phyloP scores from a whole-genome alignment of 495 filamentous ascomycete species.

The Penicillium antarcticum region DNA sequence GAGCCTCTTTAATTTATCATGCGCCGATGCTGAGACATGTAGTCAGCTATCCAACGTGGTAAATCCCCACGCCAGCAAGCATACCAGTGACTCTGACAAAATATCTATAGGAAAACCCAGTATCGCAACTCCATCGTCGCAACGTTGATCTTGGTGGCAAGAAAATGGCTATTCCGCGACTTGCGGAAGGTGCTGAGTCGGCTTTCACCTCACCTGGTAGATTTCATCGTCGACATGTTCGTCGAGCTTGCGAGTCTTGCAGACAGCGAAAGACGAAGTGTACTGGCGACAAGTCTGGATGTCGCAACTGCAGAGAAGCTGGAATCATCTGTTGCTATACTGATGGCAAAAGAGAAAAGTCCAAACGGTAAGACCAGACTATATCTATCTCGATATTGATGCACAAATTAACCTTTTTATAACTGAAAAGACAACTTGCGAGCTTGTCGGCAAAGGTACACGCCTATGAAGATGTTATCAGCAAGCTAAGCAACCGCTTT shows the following conservation, averaged over 20 bases:
- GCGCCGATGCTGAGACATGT: slow-evolving; percentile 28
- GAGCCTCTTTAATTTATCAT: slow-evolving; percentile 29
- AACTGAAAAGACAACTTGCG: slow-evolving; percentile 39
- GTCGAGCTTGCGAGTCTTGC: slow-evolving; percentile 48
- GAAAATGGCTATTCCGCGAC: slow-evolving; percentile 43
- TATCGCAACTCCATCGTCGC: slow-evolving; percentile 14
- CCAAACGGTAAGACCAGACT: slow-evolving; percentile 43
- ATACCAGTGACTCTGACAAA: background rate
- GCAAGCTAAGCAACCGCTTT: slow-evolving; percentile 33
- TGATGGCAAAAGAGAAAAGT: slow-evolving; percentile 56
- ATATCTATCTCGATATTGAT: background rate
- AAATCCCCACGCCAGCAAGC: slow-evolving; percentile 1
- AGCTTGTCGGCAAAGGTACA: slow-evolving; percentile 48
- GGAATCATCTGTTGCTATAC: slow-evolving; percentile 51
- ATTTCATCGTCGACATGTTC: slow-evolving; percentile 42
- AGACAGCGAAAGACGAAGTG: slow-evolving; percentile 57
- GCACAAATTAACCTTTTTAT: background rate
- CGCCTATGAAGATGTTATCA: slow-evolving; percentile 45
- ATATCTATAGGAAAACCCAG: slow-evolving; percentile 19
- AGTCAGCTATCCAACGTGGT: slow-evolving; percentile 27
- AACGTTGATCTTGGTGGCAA: slow-evolving; percentile 20
- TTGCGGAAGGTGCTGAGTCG: slow-evolving; percentile 40
- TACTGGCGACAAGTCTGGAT: slow-evolving; percentile 52
- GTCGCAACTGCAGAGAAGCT: slow-evolving; percentile 52
- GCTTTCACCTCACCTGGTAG: slow-evolving; percentile 33